A percentile compares a stretch with the other conserved stretches of the same genome.
These are phyloP conservation scores for Kalaharituber pfeilii DNA, from an alignment of 2,329 filamentous ascomycete species.

Conservation along the genomic window DNA sequence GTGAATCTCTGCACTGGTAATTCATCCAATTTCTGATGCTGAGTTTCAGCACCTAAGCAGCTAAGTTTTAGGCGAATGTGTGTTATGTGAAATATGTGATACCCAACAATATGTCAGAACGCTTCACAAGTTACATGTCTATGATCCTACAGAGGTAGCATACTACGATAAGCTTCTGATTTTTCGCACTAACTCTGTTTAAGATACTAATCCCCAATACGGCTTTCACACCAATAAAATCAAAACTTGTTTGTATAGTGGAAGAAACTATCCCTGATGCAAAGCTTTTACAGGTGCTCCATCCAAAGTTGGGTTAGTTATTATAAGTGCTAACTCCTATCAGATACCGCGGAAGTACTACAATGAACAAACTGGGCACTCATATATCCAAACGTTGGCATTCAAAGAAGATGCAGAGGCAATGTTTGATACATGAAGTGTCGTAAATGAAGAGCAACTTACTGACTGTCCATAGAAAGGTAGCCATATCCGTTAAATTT, in stretches of 20 bases:
- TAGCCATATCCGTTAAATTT: slow-evolving; percentile 20
- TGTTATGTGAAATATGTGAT: slow-evolving; percentile 81
- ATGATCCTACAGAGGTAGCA: slow-evolving; percentile 45
- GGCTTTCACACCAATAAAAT: slow-evolving; percentile 45
- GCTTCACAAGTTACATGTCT: slow-evolving; percentile 68
- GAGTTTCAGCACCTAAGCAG: background rate
- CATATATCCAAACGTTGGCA: slow-evolving; percentile 62
- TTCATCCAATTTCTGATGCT: slow-evolving; percentile 27
- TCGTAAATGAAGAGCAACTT: too few relatives aligned
- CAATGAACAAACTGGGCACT: slow-evolving; percentile 60
- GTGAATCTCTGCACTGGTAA: slow-evolving; percentile 75
- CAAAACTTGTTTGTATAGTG: slow-evolving; percentile 56
- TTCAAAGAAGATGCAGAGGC: slow-evolving; percentile 65
- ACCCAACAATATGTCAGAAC: slow-evolving; percentile 82
- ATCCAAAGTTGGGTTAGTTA: background rate
- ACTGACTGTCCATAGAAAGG: slow-evolving; percentile 4
- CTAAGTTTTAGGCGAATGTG: slow-evolving; percentile 24
- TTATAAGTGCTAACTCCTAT: background rate
- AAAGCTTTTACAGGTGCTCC: slow-evolving; percentile 30
- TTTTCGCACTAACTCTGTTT: background rate
- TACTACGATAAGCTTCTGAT: background rate
- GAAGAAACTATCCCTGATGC: slow-evolving; percentile 52
- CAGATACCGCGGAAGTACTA: slow-evolving; percentile 62
- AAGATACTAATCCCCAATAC: slow-evolving; percentile 62
- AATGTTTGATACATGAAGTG: slow-evolving; percentile 34